Base-by-base conservation (phyloP, 768 basidiomycete genomes). In the Chalciporus pseudorubinellus region DNA sequence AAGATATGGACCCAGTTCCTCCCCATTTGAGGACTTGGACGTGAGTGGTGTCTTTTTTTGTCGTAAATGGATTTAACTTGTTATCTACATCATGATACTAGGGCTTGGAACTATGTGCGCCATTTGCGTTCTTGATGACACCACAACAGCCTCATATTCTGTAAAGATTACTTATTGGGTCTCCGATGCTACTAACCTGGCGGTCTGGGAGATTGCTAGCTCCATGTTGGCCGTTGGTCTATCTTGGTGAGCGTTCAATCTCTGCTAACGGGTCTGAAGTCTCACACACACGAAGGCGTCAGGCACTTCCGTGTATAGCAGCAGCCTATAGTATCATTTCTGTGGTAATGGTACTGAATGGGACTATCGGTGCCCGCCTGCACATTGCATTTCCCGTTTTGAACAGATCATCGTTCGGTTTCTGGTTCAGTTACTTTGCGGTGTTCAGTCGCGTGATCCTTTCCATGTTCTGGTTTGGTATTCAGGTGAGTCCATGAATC, bases 341-440 rank as follows among this genome's bases (percentile, higher is more conserved):
- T 3, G 68, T 81, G 50, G 81, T 84, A 18, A 82, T 92, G 74
- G 81, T 90, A 2, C 71, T 88, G 43, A 93, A 91, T 61, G 91
- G 91, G 44, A 83, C 85, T 5, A 77, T 82, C 22, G 89, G 91
- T 21, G 86, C 90, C 21, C 80, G 86, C 18, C 77, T 90, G 40
- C 89, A 89, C 58, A 72, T 92, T 21, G 80, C 87, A 0, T 92
- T 92, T 64, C 77, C 79, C 0, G 78, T 93, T 44, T 74, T 92
- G n/a, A 89, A 86, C 58, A 77, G 92, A 14, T 90, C 90, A 0
- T 90, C 87, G 1, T 89, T 93, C 59, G 92, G 92, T 1, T 93
- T 92, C 71, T 93, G 87, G 83, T 79, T 92, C 58, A 88, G 87
- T 63, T 92, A 92, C 70, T 92, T 92, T 67, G 83, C 81, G 51